Conservation (phyloP, 2,329 filamentous ascomycete species). For the Neoascochyta sp. region DNA sequence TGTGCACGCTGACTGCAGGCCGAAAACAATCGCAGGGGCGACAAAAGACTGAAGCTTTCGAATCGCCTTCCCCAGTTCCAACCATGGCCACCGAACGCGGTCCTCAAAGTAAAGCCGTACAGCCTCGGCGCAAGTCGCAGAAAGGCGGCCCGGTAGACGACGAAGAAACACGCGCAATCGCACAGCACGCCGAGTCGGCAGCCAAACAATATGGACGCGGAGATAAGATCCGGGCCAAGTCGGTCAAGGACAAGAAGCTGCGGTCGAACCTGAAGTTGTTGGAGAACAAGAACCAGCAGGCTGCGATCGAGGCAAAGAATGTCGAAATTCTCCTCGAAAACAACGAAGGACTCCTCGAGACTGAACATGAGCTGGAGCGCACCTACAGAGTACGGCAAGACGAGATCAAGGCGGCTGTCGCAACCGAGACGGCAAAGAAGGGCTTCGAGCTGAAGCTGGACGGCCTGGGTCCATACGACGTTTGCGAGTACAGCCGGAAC, state of each 20-base stretch:
- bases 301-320: slow-evolving; percentile 81
- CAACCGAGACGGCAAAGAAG: slow-evolving; percentile 83
- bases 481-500: slow-evolving; percentile 84
- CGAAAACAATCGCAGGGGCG: too few relatives aligned
- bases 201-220: slow-evolving; percentile 82
- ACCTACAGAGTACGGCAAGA: slow-evolving; percentile 92
- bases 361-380: slow-evolving; percentile 81
- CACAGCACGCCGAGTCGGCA: slow-evolving; percentile 46
- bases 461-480: slow-evolving; percentile 76
- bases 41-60: background rate
- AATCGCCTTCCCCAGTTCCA: background rate
- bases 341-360: slow-evolving; percentile 76
- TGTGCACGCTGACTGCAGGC: too few relatives aligned
- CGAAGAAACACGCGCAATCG: slow-evolving; percentile 28
- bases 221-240: slow-evolving; percentile 65
- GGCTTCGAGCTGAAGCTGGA: slow-evolving; percentile 83
- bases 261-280: slow-evolving; percentile 73
- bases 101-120: slow-evolving; percentile 11
- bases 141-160: slow-evolving; percentile 18
- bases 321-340: slow-evolving; percentile 93
- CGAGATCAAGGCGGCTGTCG: slow-evolving; percentile 72
- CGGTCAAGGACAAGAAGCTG: slow-evolving; percentile 84
- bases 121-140: slow-evolving; percentile 19
- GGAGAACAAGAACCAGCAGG: slow-evolving; percentile 78
- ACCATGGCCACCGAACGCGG: slow-evolving; percentile 23